These are phyloP conservation scores for Trypanosoma theileri DNA, from an alignment of 208 protist genomes.

Conservation along the genomic window DNA sequence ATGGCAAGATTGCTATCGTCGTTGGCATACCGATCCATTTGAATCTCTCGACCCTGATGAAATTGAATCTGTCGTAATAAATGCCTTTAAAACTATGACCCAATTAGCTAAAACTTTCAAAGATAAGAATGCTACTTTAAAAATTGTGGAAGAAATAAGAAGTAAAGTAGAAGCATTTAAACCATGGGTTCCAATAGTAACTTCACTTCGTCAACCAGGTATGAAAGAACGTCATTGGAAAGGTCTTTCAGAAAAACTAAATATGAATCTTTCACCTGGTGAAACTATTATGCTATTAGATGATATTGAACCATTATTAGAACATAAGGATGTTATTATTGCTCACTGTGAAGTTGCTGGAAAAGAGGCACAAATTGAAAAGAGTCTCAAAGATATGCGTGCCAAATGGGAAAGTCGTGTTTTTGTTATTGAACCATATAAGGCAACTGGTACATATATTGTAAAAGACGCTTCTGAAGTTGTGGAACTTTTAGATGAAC, in stretches of 20 bases:
- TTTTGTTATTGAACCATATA: slow-evolving; percentile 94
- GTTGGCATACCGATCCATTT: slow-evolving; percentile 95
- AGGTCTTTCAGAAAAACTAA: slow-evolving; percentile 85
- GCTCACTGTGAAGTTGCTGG: slow-evolving; percentile 95
- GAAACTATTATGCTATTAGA: slow-evolving; percentile 86
- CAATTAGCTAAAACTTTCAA: slow-evolving; percentile 92
- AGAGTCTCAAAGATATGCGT: slow-evolving; percentile 95
- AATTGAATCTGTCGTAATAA: slow-evolving; percentile 88
- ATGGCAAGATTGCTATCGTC: slow-evolving; percentile 92
- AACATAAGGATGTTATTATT: slow-evolving; percentile 86
- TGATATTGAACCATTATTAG: slow-evolving; percentile 84
- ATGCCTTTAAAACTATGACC: slow-evolving; percentile 89
- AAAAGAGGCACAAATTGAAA: slow-evolving; percentile 97
- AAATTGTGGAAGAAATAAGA: slow-evolving; percentile 90
- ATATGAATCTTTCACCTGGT: slow-evolving; percentile 84
- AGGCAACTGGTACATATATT: slow-evolving; percentile 93
- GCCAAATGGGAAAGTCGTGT: slow-evolving; percentile 91
- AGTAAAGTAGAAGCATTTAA: slow-evolving; percentile 93
- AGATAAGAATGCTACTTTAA: slow-evolving; percentile 86
- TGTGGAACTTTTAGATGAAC: slow-evolving; percentile 94
- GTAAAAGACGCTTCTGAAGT: slow-evolving; percentile 92
- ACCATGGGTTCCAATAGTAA: slow-evolving; percentile 94
- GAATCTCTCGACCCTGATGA: slow-evolving; percentile 92
- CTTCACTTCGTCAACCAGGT: slow-evolving; percentile 94
- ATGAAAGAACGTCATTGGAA: slow-evolving; percentile 97